A percentile compares a stretch with the other conserved stretches of the same genome.
phyloP scores from a whole-genome alignment of 805 yeast genomes.

The Metschnikowia chrysomelidarum region DNA sequence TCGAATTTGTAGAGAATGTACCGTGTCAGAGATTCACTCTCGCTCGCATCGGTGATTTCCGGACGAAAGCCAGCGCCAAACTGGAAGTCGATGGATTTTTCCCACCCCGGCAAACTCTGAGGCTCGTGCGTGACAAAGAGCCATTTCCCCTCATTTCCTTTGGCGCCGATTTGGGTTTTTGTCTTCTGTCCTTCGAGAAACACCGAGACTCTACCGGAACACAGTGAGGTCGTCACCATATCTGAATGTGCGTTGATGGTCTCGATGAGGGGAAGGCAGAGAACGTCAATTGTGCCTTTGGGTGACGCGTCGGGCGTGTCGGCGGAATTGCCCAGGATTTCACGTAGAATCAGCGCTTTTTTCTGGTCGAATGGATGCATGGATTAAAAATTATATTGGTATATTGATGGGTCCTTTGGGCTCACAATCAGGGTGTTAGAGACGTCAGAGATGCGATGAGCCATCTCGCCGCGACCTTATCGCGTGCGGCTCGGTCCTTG shows the following conservation, averaged over 20 bases:
- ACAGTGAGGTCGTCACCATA: conserved; percentile 84
- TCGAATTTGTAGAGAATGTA: conserved; percentile 76
- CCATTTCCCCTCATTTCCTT: conserved; percentile 87
- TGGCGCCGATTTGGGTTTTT: conserved; percentile 61
- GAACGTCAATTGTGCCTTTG: conserved; percentile 78
- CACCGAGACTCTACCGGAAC: conserved; percentile 84
- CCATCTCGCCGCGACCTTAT: no score
- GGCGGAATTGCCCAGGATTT: conserved; percentile 44
- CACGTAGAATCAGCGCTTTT: conserved; percentile 52
- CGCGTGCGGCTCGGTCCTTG: no score
- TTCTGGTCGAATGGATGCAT: conserved; percentile 66
- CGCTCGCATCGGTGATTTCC: not conserved
- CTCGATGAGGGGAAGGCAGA: conserved; percentile 69
- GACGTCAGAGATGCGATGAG: no score
- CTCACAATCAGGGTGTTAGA: no score
- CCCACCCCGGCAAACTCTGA: conserved; percentile 48
- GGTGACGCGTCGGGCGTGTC: conserved; percentile 70
- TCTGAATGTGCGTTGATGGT: conserved; percentile 60
- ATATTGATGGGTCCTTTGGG: no score
- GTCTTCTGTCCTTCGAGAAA: conserved; percentile 71
- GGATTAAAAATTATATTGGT: no score
- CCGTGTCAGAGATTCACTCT: conserved; percentile 36
- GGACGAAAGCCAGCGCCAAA: conserved; percentile 5
- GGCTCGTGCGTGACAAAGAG: conserved; percentile 72
- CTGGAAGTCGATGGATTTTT: conserved; percentile 29